A percentile compares a stretch with the other conserved stretches of the same genome.
Conservation (phyloP, 257 asterid species). For the Petrea volubilis region DNA sequence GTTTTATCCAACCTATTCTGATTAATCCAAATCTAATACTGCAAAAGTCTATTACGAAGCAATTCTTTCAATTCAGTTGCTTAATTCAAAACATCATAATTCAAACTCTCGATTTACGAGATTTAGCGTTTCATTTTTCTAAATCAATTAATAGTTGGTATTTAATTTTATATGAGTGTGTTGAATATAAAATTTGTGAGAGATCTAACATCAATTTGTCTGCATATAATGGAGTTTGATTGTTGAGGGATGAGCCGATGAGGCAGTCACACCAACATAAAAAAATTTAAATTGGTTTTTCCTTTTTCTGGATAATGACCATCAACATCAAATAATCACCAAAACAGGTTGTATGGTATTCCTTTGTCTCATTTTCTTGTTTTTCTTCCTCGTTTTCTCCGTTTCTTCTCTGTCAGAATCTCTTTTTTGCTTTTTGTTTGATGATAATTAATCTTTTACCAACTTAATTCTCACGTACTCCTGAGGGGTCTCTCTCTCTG, state of each 20-base stretch:
- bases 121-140: too few relatives aligned
- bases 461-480: not conserved
- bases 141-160: too few relatives aligned
- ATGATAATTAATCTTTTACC: not conserved
- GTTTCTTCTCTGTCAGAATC: not conserved
- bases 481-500: not conserved
- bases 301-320: not conserved
- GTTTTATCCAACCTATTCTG: too few relatives aligned
- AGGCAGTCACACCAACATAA: not conserved
- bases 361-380: not conserved
- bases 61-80: too few relatives aligned
- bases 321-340: slow-evolving; percentile 2
- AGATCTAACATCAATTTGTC: not conserved
- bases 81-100: too few relatives aligned
- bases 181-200: too few relatives aligned
- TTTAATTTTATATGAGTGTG: too few relatives aligned
- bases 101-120: too few relatives aligned
- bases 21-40: too few relatives aligned
- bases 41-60: too few relatives aligned
- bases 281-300: not conserved
- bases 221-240: not conserved
- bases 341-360: too few relatives aligned
- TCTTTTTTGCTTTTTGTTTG: not conserved
- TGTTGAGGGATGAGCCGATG: too few relatives aligned
- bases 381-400: slow-evolving; percentile 2